These are phyloP conservation scores for Cantharellus cinnabarinus DNA, from an alignment of 768 basidiomycete species.

Conservation along the genomic window DNA sequence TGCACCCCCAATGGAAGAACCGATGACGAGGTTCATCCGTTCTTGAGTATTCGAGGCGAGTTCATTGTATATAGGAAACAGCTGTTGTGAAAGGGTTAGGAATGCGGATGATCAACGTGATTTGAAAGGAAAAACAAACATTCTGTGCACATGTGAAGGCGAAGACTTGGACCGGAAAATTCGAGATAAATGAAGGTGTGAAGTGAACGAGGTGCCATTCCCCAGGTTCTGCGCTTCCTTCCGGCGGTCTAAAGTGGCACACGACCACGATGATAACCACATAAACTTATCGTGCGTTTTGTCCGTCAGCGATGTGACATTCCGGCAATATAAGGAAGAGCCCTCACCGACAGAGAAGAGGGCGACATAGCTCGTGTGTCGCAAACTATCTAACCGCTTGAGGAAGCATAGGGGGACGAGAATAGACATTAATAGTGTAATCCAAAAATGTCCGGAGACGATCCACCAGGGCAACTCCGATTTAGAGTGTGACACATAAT, in stretches of 20 bases:
- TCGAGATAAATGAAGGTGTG: conserved; percentile 57
- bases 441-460: conserved; percentile 63
- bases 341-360: conserved; percentile 67
- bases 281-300: conserved; percentile 29
- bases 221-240: conserved; percentile 41
- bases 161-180: conserved; percentile 86
- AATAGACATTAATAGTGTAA: conserved; percentile 52
- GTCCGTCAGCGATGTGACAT: background rate
- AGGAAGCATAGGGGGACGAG: conserved; percentile 71
- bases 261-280: conserved; percentile 57
- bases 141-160: conserved; percentile 88
- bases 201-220: conserved; percentile 55
- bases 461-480: conserved; percentile 57
- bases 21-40: conserved; percentile 76
- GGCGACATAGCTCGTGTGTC: conserved; percentile 82
- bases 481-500: conserved; percentile 51
- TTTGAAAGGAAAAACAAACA: conserved; percentile 26
- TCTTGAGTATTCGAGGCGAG: conserved; percentile 57
- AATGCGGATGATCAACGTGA: background rate
- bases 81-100: conserved; percentile 21
- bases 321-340: conserved; percentile 7
- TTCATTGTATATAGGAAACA: conserved; percentile 92
- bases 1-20: conserved; percentile 68
- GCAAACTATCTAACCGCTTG: conserved; percentile 60
- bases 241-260: conserved; percentile 57